A percentile compares a stretch with the other conserved stretches of the same genome.
phyloP scores from a whole-genome alignment of 2,329 filamentous ascomycete species.

The Colletotrichum simmondsii region DNA sequence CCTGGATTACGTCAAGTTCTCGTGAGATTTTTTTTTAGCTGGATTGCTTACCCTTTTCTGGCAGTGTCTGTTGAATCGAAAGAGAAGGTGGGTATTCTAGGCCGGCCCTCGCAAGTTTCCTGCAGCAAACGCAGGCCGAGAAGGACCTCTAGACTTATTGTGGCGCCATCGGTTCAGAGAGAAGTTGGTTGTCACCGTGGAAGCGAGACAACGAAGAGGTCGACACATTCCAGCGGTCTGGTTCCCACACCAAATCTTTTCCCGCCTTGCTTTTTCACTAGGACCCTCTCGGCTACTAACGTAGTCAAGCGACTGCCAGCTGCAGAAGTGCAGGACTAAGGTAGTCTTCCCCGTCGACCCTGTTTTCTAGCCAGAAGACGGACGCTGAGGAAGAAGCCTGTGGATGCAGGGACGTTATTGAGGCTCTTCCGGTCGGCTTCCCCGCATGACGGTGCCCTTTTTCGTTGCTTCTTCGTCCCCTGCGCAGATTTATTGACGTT shows the following conservation, averaged over 20 bases:
- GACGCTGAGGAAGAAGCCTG: not conserved
- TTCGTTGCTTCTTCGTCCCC: not conserved
- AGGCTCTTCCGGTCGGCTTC: conserved; percentile 1
- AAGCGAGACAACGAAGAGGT: conserved; percentile 27
- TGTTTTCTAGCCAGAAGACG: not conserved
- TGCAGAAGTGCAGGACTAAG: not conserved
- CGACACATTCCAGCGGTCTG: conserved; percentile 16
- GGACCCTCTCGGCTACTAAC: not conserved
- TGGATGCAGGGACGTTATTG: not conserved
- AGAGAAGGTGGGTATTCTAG: not conserved
- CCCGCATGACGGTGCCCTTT: not conserved
- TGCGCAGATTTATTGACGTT: not conserved
- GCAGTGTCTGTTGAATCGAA: not conserved
- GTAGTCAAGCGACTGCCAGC: conserved; percentile 5
- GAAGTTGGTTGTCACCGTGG: conserved; percentile 25
- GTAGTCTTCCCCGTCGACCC: not conserved
- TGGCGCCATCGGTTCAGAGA: conserved; percentile 21
- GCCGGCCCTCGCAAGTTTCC: not conserved
- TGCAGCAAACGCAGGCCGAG: conserved; percentile 2
- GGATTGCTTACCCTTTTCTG: not conserved
- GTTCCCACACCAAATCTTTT: conserved; percentile 27
- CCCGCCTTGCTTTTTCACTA: conserved; percentile 16
- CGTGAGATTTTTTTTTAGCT: not conserved
- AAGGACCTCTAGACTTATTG: not conserved
- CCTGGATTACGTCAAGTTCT: not conserved